Percentiles rank a stretch among this genome's conserved stretches.
These are phyloP conservation scores for Lagenidium sp. DNA, from an alignment of 352 stramenopile species.

Conservation along the genomic window DNA sequence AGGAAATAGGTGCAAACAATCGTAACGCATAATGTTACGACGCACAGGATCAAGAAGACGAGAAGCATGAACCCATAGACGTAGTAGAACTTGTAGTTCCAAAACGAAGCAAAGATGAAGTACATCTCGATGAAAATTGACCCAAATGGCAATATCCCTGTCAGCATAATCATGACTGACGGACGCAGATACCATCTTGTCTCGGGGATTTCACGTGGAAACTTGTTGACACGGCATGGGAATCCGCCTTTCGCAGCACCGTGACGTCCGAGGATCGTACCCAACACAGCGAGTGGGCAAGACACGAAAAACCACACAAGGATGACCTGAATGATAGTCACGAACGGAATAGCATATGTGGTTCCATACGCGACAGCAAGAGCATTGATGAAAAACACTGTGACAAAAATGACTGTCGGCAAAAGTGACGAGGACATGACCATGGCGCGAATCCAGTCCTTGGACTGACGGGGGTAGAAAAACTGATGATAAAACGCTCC, in stretches of 20 bases:
- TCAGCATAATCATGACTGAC: constrained; percentile 89
- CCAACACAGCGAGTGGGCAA: constrained; percentile 93
- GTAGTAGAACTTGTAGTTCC: constrained; percentile 99
- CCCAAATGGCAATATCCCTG: constrained; percentile 97
- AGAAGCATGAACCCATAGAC: constrained; percentile 99
- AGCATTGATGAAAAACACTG: constrained; percentile 87
- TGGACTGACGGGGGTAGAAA: constrained; percentile 88
- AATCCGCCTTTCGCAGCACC: constrained; percentile 82
- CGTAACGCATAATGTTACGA: constrained; percentile 97
- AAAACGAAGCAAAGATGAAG: constrained; percentile 99
- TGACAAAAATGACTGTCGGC: constrained; percentile 69
- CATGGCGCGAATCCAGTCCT: constrained; percentile 88
- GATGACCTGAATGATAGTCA: constrained; percentile 87
- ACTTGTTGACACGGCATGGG: constrained; percentile 94
- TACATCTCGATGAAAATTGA: constrained; percentile 99
- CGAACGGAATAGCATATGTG: constrained; percentile 81
- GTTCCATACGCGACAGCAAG: constrained; percentile 74
- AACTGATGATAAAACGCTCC: constrained; percentile 88
- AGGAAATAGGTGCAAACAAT: constrained; percentile 99
- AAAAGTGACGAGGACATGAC: constrained; percentile 69
- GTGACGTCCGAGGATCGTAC: constrained; percentile 96
- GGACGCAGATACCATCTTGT: constrained; percentile 76
- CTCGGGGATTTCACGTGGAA: constrained; percentile 85
- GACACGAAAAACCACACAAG: constrained; percentile 97
- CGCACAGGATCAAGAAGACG: constrained; percentile 95